phyloP scores from a whole-genome alignment of 768 basidiomycete species.

The Termitomyces sp. region DNA sequence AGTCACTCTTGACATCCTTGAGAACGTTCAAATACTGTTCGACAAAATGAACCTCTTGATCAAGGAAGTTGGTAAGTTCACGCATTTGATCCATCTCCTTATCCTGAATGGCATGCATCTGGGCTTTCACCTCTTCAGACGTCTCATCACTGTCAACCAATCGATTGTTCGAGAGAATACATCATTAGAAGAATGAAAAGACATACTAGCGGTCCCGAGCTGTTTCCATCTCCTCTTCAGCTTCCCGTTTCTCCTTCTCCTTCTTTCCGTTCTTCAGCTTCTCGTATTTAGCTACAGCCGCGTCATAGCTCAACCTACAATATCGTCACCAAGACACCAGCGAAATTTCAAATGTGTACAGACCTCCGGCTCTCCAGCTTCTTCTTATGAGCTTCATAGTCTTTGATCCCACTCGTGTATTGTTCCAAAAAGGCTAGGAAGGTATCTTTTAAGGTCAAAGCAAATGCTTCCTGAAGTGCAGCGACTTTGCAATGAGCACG shows the following conservation, averaged over 20 bases:
- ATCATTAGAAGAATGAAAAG: conserved; percentile 1
- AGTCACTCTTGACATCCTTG: conserved; percentile 61
- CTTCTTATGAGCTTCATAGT: conserved; percentile 78
- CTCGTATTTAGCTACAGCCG: conserved; percentile 66
- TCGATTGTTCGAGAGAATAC: conserved; percentile 2
- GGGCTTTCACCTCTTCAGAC: conserved; percentile 75
- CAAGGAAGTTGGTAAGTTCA: conserved; percentile 69
- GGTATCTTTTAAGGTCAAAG: conserved; percentile 67
- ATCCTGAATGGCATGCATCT: conserved; percentile 79
- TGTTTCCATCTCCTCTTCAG: conserved; percentile 77
- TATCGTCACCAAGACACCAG: neutral
- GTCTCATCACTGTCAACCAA: conserved; percentile 68
- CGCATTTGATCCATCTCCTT: conserved; percentile 70
- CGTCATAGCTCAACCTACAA: conserved; percentile 70
- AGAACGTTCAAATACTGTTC: conserved; percentile 72
- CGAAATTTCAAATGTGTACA: neutral
- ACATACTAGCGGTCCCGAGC: conserved; percentile 75
- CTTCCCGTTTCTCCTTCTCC: conserved; percentile 73
- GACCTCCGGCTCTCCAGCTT: conserved; percentile 85
- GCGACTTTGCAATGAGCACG: conserved; percentile 85
- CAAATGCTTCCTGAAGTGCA: conserved; percentile 79
- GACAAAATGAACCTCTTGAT: conserved; percentile 72
- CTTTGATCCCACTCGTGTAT: conserved; percentile 74
- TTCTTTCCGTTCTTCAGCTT: conserved; percentile 73
- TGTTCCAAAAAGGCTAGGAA: conserved; percentile 65